Base-by-base conservation (phyloP, 805 yeast species). In the Nakazawaea populi region DNA sequence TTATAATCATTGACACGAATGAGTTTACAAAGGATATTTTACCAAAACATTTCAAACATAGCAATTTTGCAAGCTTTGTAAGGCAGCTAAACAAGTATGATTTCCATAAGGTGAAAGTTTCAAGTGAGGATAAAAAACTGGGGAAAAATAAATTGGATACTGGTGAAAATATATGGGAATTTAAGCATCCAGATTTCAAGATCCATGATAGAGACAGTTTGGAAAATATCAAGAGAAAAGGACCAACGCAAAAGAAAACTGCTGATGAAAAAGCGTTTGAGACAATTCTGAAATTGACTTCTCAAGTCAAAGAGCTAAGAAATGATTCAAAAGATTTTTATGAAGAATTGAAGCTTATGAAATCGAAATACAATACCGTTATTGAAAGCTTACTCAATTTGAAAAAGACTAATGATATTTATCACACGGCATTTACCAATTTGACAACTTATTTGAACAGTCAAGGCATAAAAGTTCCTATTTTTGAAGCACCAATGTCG, bases 81-180 rank as follows among this genome's bases (percentile, higher is more conserved):
- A 79, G 99, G 44, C 99, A 94, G 65, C 74, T 94, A 60, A 94
- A 94, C 75, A 94, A 94, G 68, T 94, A 94, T 64, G 99, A 92
- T 68, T 94, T 94, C 73, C 99, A 94, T 73, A 94, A 94, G 70
- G 96, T 94, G 43, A 88, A 92, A 63, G 74, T 81, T 44, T 72
- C 87, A 40, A 79, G 74, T 52, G 90, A 83, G 57, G 87, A 80
- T 54, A 77, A 76, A 58, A 63, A 61, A 53, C 31, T 46, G 30
- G 76, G 71, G 47, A 63, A 63, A 46, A 67, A 69, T 31, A 60
- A 55, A 46, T 68, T 74, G 53, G 80, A 81, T 52, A 82, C 83
- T 60, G 87, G 90, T 39, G 89, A 84, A 51, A 81, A 85, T 65
- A 83, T 91, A 24, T 92, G 98, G 97, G 97, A 92, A 65, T 92